Evolutionary conservation across 2,329 filamentous ascomycete species (phyloP).

Genomic region (Purpureocillium takamizusanense): DNA sequence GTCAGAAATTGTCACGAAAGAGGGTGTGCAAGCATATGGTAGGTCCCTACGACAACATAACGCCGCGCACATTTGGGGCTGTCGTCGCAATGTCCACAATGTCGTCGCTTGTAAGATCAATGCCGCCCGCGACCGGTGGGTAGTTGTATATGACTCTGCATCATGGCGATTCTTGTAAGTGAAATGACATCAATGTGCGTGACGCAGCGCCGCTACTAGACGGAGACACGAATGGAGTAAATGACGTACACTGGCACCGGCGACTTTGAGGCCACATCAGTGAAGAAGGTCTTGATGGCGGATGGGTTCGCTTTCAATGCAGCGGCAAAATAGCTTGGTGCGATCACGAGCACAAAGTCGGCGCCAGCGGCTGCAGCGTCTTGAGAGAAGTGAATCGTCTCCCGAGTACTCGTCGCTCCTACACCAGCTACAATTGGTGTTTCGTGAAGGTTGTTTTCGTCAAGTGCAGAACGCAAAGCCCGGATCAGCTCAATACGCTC

Average conservation of each 20-base stretch:
- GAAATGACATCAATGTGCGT: too few relatives aligned
- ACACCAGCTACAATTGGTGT: conserved; percentile 1
- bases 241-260: neutral
- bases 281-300: neutral
- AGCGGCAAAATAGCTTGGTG: too few relatives aligned
- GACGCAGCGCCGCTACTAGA: too few relatives aligned
- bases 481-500: too few relatives aligned
- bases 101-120: neutral
- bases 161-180: neutral
- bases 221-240: too few relatives aligned
- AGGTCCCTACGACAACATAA: too few relatives aligned
- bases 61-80: neutral
- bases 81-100: neutral
- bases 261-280: neutral
- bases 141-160: neutral
- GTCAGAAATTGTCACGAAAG: too few relatives aligned
- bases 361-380: neutral
- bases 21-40: too few relatives aligned
- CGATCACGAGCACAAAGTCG: too few relatives aligned
- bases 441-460: neutral
- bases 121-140: neutral
- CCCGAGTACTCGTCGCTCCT: neutral
- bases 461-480: neutral
- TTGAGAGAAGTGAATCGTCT: neutral
- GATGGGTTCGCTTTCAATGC: neutral